phyloP scores from a whole-genome alignment of 805 yeast species.

The Saccharomycopsis sp. region DNA sequence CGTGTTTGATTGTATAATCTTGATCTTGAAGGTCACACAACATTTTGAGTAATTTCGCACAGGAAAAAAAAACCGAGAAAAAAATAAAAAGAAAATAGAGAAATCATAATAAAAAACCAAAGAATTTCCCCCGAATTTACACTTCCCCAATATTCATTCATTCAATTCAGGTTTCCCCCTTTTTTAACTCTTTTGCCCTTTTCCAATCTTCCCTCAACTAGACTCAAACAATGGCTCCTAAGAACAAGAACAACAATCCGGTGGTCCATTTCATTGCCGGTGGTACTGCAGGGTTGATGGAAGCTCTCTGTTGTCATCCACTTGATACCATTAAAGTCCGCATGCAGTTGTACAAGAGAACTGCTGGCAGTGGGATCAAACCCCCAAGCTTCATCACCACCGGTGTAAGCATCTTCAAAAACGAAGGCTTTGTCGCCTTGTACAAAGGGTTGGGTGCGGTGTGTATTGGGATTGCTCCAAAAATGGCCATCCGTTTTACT shows the following conservation, averaged over 20 bases:
- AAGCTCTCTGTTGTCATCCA: slow-evolving; percentile 98
- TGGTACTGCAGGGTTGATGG: slow-evolving; percentile 94
- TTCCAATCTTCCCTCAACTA: no score
- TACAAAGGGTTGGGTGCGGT: slow-evolving; percentile 97
- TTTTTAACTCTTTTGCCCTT: no score
- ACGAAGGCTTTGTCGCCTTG: slow-evolving; percentile 77
- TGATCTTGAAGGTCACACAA: no score
- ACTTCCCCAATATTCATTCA: no score
- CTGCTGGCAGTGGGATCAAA: slow-evolving; percentile 44
- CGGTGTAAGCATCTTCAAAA: slow-evolving; percentile 64
- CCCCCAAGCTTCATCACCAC: slow-evolving; percentile 83
- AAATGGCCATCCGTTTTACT: slow-evolving; percentile 95
- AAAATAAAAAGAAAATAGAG: no score
- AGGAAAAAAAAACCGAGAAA: no score
- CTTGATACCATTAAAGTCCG: slow-evolving; percentile 94
- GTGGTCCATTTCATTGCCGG: slow-evolving; percentile 78
- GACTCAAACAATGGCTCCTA: slow-evolving; percentile 17
- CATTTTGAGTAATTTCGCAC: no score
- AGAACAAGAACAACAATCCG: slow-evolving; percentile 29
- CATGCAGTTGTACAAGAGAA: slow-evolving; percentile 80
- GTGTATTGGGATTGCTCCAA: slow-evolving; percentile 93
- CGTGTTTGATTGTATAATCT: no score
- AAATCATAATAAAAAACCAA: no score
- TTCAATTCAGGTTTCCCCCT: no score
- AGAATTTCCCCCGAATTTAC: no score